Base-by-base conservation (phyloP, 345 rosid species). In the Acer saccharum region DNA sequence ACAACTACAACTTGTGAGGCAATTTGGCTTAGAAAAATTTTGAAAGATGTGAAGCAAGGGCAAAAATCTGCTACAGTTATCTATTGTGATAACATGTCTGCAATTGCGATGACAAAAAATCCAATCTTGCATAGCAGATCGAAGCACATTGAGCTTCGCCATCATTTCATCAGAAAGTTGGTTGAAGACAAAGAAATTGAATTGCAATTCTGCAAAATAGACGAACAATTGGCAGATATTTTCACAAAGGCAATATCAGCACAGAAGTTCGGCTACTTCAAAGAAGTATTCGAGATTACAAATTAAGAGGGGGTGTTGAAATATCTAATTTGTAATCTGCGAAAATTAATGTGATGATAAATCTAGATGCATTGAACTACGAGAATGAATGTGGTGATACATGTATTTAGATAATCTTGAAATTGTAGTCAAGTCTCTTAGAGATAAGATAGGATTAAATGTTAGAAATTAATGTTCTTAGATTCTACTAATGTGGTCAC, bases 11-110 rank as follows among this genome's bases (percentile, higher is more conserved):
- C 55, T 0, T 13, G n/a, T 67, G 58, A 83, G 39, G 78, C 75
- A 14, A 58, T 83, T 35, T 83, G 75, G 80, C 27, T 72, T 11
- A 20, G 29, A 14, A 79, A 39, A 41, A 7, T 73, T 60, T 4
- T 73, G 3, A 10, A 3, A 4, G 65, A 73, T 17, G 10, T 80
- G 20, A 29, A 39, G 0, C 46, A 66, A 0, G 17, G 65, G 44
- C 39, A 76, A 39, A 4, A 23, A 57, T 9, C 21, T 3, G 27
- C 74, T 2, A 76, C 75, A 2, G 43, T 16, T 3, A 75, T 79
- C 10, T 21, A 16, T 16, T 71, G 48, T 29, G 71, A 48, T 4
- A 76, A 68, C 14, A 69, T 0, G 52, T 74, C 25, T 14, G 7
- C 69, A 0, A 64, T 78, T 17, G 52, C 50, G 0, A 25, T 78